These are phyloP conservation scores for Ceratocystis variospora DNA, from an alignment of 2,329 filamentous ascomycete genomes.

Conservation along the genomic window DNA sequence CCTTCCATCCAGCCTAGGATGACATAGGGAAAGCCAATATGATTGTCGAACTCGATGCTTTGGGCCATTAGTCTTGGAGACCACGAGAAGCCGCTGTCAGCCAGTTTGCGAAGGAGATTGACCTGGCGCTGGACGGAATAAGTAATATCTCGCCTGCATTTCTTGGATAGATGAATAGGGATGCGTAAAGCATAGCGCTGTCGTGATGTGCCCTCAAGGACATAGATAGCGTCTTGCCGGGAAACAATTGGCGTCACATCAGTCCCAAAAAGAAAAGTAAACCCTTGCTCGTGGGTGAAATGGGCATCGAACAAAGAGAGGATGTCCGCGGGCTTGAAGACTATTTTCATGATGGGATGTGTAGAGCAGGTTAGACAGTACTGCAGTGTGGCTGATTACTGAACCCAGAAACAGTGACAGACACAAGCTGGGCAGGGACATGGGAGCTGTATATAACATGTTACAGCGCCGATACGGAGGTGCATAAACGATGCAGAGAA, in stretches of 20 bases:
- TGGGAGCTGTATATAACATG: neutral
- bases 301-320: slow-evolving; percentile 1
- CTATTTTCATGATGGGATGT: neutral
- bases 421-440: neutral
- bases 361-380: neutral
- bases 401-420: neutral
- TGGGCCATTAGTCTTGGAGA: slow-evolving; percentile 15
- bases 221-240: slow-evolving; percentile 7
- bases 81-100: slow-evolving; percentile 16
- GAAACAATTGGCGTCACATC: slow-evolving; percentile 1
- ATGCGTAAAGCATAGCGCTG: slow-evolving; percentile 14
- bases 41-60: slow-evolving; percentile 10
- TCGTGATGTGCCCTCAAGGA: slow-evolving; percentile 11
- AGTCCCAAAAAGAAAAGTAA: slow-evolving; percentile 7
- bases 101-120: slow-evolving; percentile 5
- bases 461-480: neutral
- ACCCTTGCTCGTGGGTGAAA: slow-evolving; percentile 9
- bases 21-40: slow-evolving; percentile 14
- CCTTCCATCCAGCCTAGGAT: slow-evolving; percentile 18
- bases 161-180: neutral
- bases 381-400: neutral
- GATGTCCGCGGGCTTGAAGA: slow-evolving; percentile 18
- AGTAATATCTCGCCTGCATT: neutral
- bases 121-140: slow-evolving; percentile 3
- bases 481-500: neutral